Base-by-base conservation (phyloP, 1,284 basidiomycete genomes). In the Gastroboletus turbinatus region DNA sequence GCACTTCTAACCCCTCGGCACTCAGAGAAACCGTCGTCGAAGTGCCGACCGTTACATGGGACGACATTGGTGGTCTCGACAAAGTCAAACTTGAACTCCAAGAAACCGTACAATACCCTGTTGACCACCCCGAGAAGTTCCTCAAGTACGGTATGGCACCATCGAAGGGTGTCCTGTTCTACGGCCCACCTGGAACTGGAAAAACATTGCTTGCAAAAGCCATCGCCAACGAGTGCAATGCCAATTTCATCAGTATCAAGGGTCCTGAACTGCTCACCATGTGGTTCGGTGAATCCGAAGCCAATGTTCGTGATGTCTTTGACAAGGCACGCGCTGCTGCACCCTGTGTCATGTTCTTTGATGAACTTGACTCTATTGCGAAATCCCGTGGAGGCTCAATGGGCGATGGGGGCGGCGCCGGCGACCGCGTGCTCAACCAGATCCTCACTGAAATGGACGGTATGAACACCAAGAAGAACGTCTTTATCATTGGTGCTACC, bases 271-370 rank as follows among this genome's bases (percentile, higher is more conserved):
- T 98, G 19, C 84, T 96, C 39, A 99, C 96, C 13, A 99, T 99
- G 97, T 99, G 96, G 96, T 99, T 99, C 76, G 97, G 97, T 85
- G 97, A 99, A 81, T 98, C 95, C 7, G 97, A 99, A 77, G 96
- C 96, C 63, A 98, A 98, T 69, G 97, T 99, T 52, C 94, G 97
- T 66, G 97, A 99, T 66, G 94, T 99, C 59, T 99, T 99, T 75
- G 96, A 99, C 84, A 98, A 99, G 79, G 96, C 97, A 52, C 93
- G 97, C 66, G 96, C 96, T 23, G 97, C 97, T 5, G 96, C 96
- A 9, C 97, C 97, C 43, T 98, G 96, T 75, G 95, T 99, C 63
- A 98, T 99, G 95, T 99, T 99, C 90, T 99, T 99, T 76, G 96
- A 99, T 69, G 96, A 99, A 77, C 81, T 99, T 70, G 96, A 99